Base-by-base conservation (phyloP, 345 rosid genomes). In the Heritiera littoralis region DNA sequence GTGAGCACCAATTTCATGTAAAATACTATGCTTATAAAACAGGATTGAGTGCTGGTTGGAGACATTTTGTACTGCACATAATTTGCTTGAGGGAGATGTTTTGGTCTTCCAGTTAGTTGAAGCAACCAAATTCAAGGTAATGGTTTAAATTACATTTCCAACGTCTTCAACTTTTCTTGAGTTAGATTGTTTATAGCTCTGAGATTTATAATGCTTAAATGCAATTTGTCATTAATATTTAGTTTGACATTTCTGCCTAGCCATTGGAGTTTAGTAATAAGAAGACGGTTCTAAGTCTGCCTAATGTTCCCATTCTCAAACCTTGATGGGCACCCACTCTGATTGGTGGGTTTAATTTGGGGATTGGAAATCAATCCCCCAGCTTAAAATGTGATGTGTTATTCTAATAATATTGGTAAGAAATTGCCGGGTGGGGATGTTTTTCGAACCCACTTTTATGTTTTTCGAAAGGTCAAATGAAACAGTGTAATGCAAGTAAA, bases 21-120 rank as follows among this genome's bases (percentile, higher is more conserved):
- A 87, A 88, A 59, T 90, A 92, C 86, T 82, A 90, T 60, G 91
- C 89, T 48, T 80, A 86, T 66, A 93, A 84, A 83, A 93, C 90
- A 4, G 97, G 97, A 84, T 87, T 94, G 80, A 93, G 98, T 86
- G 97, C 96, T 86, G 98, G 98, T 63, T 94, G 98, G 98, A 86
- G 92, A 80, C 92, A 88, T 94, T 94, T 77, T 88, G 88, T 30
- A 79, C 84, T 79, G 90, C 87, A 17, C 96, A 91, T 85, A 83
- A 84, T 77, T 90, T 94, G 88, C 85, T 83, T 1, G 92, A 91
- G 82, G 98, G 98, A 45, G 97, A 94, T 86, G 92, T 86, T 43
- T 81, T 94, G 86, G 88, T 92, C 79, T 94, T 92, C 86, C 93
- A 92, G 75, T 82, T 92, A 84, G 79, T 91, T 83, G 90, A 81